Evolutionary conservation across 768 basidiomycete genomes (phyloP).

Genomic region (Boletus rubescentipes): DNA sequence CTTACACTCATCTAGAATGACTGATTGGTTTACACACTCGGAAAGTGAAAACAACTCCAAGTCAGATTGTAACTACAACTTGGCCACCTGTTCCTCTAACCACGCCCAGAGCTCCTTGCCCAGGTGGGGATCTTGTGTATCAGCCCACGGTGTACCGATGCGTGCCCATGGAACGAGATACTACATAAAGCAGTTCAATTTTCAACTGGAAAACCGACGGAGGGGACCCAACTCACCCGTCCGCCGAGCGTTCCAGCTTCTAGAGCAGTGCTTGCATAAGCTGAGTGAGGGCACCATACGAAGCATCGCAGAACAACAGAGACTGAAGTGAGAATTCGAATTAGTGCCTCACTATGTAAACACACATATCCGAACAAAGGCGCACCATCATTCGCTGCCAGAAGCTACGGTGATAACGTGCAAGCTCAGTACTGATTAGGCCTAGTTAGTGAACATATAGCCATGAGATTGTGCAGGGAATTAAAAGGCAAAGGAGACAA

Average conservation of each 20-base stretch:
- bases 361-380: background rate
- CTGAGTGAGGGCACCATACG: constrained; percentile 7
- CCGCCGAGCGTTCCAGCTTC: constrained; percentile 8
- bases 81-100: constrained; percentile 10
- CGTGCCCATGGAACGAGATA: constrained; percentile 12
- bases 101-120: constrained; percentile 12
- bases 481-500: background rate
- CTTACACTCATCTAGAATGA: too few species aligned
- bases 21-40: too few species aligned
- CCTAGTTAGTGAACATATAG: background rate
- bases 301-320: background rate
- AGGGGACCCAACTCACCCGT: background rate
- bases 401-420: background rate
- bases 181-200: background rate
- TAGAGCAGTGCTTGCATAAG: constrained; percentile 9
- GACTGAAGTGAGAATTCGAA: background rate
- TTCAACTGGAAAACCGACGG: background rate
- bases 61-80: background rate
- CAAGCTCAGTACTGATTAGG: background rate
- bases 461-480: background rate
- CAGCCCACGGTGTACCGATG: background rate
- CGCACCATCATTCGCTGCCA: constrained; percentile 2
- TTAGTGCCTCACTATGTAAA: background rate
- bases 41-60: too few species aligned
- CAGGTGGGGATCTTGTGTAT: constrained; percentile 7